Base-by-base conservation (phyloP, 1,284 basidiomycete genomes). In the Irpex sp. region DNA sequence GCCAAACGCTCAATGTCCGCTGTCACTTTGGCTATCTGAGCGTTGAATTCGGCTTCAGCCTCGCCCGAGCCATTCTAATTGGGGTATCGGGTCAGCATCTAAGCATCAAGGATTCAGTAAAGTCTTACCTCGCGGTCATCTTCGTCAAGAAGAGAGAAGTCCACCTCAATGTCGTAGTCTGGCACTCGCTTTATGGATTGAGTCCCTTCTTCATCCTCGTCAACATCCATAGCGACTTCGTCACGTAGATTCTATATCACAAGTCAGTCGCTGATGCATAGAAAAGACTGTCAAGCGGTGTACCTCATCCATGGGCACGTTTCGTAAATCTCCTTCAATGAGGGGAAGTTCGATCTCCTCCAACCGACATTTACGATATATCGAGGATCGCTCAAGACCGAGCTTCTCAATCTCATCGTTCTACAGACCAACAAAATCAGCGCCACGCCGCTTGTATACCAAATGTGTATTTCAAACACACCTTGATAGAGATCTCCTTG, bases 251-350 rank as follows among this genome's bases (percentile, higher is more conserved):
- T 92, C 89, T 93, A 67, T 43, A 49, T 36, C 31, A 4, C 60
- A 19, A 57, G 59, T 61, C 57, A 61, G 57, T 11, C 19, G 47
- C 13, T 53, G 26, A 50, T 11, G 54, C 13, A 33, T 36, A 53
- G 57, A 31, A 21, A 8, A n/a, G 65, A 21, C 8, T 21, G 4
- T 8, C n/a, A 51, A 17, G 26, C 4, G 2, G 64, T 78, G 63
- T 65, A 92, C 94, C 83, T 97, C 95, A 71, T 98, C 95, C 83
- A 99, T 92, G 0, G 96, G 93, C 0, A 99, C 94, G 67, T 93
- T 86, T 71, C 85, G 89, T 60, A 99, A 77, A 68, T 86, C 86
- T 5, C 97, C 97, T 63, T 83, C 75, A 11, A 83, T 68, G 7
- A 99, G 78, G 0, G 96, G 96, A 21, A 99, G 76, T 55, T 86